Conservation (phyloP, 2,329 filamentous ascomycete genomes). For the Orbilia brochopaga region DNA sequence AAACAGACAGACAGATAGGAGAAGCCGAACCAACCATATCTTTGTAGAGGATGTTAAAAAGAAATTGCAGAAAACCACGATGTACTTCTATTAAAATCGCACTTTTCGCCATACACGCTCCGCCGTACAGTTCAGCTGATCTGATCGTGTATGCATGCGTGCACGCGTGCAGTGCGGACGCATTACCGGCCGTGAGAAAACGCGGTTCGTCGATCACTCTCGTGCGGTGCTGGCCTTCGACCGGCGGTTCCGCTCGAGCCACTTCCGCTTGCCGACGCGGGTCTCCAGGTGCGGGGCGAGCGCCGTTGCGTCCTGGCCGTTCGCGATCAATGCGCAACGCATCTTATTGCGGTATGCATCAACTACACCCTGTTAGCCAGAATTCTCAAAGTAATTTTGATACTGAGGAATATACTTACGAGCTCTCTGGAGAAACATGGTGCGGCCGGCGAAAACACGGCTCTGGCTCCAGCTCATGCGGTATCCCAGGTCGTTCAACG, state of each 20-base stretch:
- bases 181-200: constrained; percentile 47
- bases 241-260: constrained; percentile 66
- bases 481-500: constrained; percentile 89
- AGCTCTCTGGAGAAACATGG: constrained; percentile 87
- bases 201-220: constrained; percentile 15
- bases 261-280: constrained; percentile 79
- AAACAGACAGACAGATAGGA: constrained; percentile 17
- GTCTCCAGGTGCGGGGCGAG: constrained; percentile 88
- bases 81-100: constrained; percentile 24
- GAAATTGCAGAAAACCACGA: constrained; percentile 1
- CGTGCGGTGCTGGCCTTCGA: constrained; percentile 51
- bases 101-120: not conserved
- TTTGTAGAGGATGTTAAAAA: not conserved
- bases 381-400: constrained; percentile 13
- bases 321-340: constrained; percentile 76
- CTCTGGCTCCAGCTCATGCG: constrained; percentile 97
- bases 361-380: constrained; percentile 64
- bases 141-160: constrained; percentile 50
- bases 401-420: constrained; percentile 67
- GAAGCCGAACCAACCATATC: constrained; percentile 15
- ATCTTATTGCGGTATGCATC: constrained; percentile 95
- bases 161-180: constrained; percentile 22
- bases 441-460: constrained; percentile 83
- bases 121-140: constrained; percentile 40
- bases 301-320: constrained; percentile 74